Conservation (phyloP, 306 rosid species). For the Trifolium repens region DNA sequence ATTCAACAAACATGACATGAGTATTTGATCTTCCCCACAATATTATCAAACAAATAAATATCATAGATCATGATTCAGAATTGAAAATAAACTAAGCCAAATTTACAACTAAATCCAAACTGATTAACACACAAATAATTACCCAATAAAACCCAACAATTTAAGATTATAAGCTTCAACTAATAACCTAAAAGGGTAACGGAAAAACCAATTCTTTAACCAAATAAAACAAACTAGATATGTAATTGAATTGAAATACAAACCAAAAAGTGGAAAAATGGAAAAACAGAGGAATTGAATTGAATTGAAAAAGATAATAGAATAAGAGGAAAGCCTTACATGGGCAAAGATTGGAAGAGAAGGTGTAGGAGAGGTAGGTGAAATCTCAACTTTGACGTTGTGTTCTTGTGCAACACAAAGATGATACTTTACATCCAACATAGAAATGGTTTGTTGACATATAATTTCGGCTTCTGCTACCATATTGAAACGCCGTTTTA, state of each 20-base stretch:
- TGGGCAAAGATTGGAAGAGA: slow-evolving; percentile 63
- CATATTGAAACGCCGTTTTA: slow-evolving; percentile 42
- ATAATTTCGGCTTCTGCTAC: slow-evolving; percentile 70
- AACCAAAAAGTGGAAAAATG: not conserved
- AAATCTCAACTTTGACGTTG: slow-evolving; percentile 56
- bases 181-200: not conserved
- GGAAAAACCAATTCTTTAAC: slow-evolving; percentile 8
- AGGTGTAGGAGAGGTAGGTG: slow-evolving; percentile 55
- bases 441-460: slow-evolving; percentile 59
- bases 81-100: slow-evolving; percentile 10
- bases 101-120: slow-evolving; percentile 15
- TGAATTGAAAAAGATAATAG: slow-evolving; percentile 5
- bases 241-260: slow-evolving; percentile 29
- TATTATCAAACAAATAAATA: slow-evolving; percentile 2
- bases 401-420: slow-evolving; percentile 63
- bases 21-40: slow-evolving; percentile 30
- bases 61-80: slow-evolving; percentile 12
- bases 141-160: not conserved
- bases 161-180: not conserved
- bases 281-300: slow-evolving; percentile 25
- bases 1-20: slow-evolving; percentile 5
- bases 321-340: slow-evolving; percentile 45
- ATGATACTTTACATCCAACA: slow-evolving; percentile 71
- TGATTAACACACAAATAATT: not conserved
- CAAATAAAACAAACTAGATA: slow-evolving; percentile 7